Evolutionary conservation across 1,284 basidiomycete species (phyloP).

Genomic region (Fomes fomentarius): DNA sequence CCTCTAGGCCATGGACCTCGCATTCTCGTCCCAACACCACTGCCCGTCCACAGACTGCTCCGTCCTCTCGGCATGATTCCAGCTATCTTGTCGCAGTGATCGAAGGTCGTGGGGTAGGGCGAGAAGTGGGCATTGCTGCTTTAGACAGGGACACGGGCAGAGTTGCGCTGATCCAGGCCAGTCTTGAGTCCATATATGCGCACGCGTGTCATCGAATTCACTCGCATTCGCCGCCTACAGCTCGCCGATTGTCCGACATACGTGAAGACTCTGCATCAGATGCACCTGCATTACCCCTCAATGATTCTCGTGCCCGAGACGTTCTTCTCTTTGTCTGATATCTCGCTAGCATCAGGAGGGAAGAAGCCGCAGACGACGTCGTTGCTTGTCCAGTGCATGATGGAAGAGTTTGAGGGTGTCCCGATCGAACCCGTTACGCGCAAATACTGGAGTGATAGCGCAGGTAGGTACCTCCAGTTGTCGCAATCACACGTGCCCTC

Average conservation of each 20-base stretch:
- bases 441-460: slow-evolving; percentile 80
- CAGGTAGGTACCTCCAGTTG: slow-evolving; percentile 49
- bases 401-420: slow-evolving; percentile 73
- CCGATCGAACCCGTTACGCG: slow-evolving; percentile 72
- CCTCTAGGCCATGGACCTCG: slow-evolving; percentile 33
- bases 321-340: slow-evolving; percentile 60
- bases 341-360: slow-evolving; percentile 45
- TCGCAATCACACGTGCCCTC: background rate
- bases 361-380: slow-evolving; percentile 53
- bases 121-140: slow-evolving; percentile 86
- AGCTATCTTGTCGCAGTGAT: slow-evolving; percentile 69
- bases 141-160: slow-evolving; percentile 81
- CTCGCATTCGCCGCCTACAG: slow-evolving; percentile 39
- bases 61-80: slow-evolving; percentile 58
- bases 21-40: slow-evolving; percentile 38
- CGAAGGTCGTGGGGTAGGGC: slow-evolving; percentile 74
- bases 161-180: slow-evolving; percentile 73
- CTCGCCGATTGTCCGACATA: slow-evolving; percentile 84
- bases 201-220: background rate
- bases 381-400: slow-evolving; percentile 71
- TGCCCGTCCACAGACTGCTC: slow-evolving; percentile 61
- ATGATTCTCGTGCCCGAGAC: slow-evolving; percentile 82
- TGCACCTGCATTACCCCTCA: slow-evolving; percentile 75
- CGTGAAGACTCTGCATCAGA: slow-evolving; percentile 85
- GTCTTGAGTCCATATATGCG: slow-evolving; percentile 19